Base-by-base conservation (phyloP, 2,329 filamentous ascomycete genomes). In the Sporothrix brunneoviolacea region DNA sequence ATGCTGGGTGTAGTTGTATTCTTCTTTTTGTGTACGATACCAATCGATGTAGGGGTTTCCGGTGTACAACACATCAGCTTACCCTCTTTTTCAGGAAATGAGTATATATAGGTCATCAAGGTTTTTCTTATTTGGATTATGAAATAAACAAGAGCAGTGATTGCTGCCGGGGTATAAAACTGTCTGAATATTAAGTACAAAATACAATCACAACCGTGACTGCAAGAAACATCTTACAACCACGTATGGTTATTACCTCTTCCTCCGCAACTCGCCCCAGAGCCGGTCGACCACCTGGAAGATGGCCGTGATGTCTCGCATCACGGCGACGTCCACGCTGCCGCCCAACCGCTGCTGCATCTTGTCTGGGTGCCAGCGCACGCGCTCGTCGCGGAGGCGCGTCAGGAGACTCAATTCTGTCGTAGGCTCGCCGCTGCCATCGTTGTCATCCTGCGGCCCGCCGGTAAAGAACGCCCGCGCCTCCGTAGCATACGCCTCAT, bases 311-410 rank as follows among this genome's bases (percentile, higher is more conserved):
- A 96, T 87, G 48, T 82, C 77, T 62, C 80, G 82, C 76, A 95
- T 83, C 3, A 87, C 80, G 4, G 76, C 76, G 21, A 81, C 75
- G 42, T 91, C 84, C 43, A 95, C 80, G 12, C 32, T 28, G 19
- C 79, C 81, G 3, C 89, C 88, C 54, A 95, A 83, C 48, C 83
- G 80, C 69, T 96, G 93, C 71, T 96, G 89, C 50, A 97, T 86
- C 73, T 97, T 98, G 69, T 98, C 93, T 4, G 93, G 93, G 71
- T 98, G 93, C 93, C 93, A 98, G 15, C 90, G 77, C 16, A 97
- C 83, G 46, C 93, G 81, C 71, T 98, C 93, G 5, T 81, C 72
- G 67, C 95, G 95, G 47, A 97, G 72, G 52, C 66, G 70, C 8
- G 71, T 67, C 18, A 73, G 63, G 45, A 75, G 73, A 9, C 69